Conservation (phyloP, 2,329 filamentous ascomycete genomes). For the Chaetoscypha palmicola region DNA sequence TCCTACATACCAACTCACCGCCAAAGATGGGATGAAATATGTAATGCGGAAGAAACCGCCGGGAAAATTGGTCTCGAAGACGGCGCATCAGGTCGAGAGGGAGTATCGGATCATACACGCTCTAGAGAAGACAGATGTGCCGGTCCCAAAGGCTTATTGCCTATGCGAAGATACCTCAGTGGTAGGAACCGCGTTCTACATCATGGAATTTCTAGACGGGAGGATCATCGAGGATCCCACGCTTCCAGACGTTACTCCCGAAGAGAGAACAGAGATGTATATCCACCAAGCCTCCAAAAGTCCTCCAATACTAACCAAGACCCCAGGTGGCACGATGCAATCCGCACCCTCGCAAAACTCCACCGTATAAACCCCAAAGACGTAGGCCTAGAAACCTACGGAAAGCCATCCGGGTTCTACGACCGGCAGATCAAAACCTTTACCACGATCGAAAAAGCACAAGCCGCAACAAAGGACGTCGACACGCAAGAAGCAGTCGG, state of each 20-base stretch:
- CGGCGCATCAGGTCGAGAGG: slow-evolving; percentile 92
- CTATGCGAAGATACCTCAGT: slow-evolving; percentile 77
- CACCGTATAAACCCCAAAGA: slow-evolving; percentile 63
- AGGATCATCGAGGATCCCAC: slow-evolving; percentile 87
- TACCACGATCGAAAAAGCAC: slow-evolving; percentile 66
- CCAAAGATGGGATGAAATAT: slow-evolving; percentile 60
- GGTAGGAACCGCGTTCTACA: slow-evolving; percentile 88
- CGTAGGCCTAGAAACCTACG: slow-evolving; percentile 67
- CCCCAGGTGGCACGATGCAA: slow-evolving; percentile 69
- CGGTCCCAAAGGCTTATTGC: slow-evolving; percentile 75
- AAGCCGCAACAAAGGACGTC: slow-evolving; percentile 67
- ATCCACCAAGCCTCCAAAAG: slow-evolving; percentile 17
- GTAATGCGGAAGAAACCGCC: slow-evolving; percentile 98
- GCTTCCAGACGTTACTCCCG: slow-evolving; percentile 63
- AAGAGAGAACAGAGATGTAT: slow-evolving; percentile 66
- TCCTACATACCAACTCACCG: slow-evolving; percentile 87
- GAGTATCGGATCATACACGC: slow-evolving; percentile 89
- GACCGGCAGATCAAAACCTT: slow-evolving; percentile 80
- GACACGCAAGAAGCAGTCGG: slow-evolving; percentile 74
- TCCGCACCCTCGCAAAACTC: slow-evolving; percentile 76
- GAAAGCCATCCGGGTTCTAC: slow-evolving; percentile 72
- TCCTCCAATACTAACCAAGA: slow-evolving; percentile 4
- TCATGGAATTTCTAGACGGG: slow-evolving; percentile 93
- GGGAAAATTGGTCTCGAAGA: slow-evolving; percentile 86
- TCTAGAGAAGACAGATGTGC: slow-evolving; percentile 70